These are phyloP conservation scores for Paramecium sexaurelia DNA, from an alignment of 73 alveolate species.

Conservation along the genomic window DNA sequence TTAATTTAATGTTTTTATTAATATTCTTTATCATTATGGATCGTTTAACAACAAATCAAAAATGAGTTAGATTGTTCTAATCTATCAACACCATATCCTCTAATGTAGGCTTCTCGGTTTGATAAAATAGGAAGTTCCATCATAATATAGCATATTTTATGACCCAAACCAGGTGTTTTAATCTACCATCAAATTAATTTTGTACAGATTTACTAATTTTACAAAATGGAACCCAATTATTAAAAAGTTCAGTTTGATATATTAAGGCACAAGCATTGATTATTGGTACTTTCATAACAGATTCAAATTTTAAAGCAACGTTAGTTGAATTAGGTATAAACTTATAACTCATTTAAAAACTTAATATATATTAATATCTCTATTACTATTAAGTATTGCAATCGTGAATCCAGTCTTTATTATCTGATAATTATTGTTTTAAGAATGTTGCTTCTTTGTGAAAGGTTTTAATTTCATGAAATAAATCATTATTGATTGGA, in stretches of 20 bases:
- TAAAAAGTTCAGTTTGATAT: conserved; percentile 25
- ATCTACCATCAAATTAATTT: neutral
- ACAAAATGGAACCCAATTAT: conserved; percentile 59
- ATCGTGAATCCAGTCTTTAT: neutral
- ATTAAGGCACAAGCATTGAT: conserved; percentile 17
- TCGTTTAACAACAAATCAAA: conserved; percentile 39
- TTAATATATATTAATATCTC: neutral
- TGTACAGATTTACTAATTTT: conserved; percentile 1
- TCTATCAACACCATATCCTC: conserved; percentile 53
- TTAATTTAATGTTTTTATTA: neutral
- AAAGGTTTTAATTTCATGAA: neutral
- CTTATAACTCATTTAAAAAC: conserved; percentile 23
- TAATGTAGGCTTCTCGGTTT: conserved; percentile 53
- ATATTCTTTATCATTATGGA: conserved; percentile 23
- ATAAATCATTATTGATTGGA: neutral
- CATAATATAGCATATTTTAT: conserved; percentile 51
- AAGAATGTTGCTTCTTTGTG: neutral
- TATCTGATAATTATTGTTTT: neutral
- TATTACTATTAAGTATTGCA: neutral
- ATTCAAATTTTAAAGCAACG: conserved; percentile 16
- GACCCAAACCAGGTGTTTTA: neutral
- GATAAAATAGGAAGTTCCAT: conserved; percentile 55
- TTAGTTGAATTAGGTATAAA: neutral
- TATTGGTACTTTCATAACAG: neutral
- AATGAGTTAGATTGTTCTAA: conserved; percentile 25